Conservation (phyloP, 768 basidiomycete genomes). For the Lanmaoa pseudosensibilis region DNA sequence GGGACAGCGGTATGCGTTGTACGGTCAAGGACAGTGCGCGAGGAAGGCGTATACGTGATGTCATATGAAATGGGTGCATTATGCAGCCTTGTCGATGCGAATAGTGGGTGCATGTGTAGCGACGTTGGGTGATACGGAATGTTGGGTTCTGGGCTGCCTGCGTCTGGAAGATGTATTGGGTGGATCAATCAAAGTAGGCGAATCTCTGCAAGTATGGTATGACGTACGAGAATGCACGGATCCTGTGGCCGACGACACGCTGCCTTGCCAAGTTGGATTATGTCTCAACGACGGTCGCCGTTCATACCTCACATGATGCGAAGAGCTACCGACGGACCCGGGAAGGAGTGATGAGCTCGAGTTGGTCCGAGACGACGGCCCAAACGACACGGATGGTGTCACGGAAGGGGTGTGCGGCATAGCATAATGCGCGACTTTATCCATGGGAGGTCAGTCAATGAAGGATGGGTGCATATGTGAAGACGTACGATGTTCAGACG, state of each 20-base stretch:
- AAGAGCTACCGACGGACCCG: conserved; percentile 41
- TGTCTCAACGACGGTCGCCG: conserved; percentile 48
- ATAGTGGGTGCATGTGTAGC: conserved; percentile 62
- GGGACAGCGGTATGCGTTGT: conserved; percentile 55
- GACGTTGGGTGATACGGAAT: conserved; percentile 31
- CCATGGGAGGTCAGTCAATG: neutral
- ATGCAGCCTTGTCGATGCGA: conserved; percentile 55
- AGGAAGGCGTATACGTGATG: conserved; percentile 54
- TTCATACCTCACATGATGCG: conserved; percentile 40
- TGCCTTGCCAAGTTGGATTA: conserved; percentile 48
- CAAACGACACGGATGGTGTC: conserved; percentile 35
- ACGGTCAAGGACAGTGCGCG: conserved; percentile 56
- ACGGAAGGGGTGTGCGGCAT: conserved; percentile 32
- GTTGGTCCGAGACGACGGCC: conserved; percentile 49
- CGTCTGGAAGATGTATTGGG: conserved; percentile 7
- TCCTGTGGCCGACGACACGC: conserved; percentile 38
- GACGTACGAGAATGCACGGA: conserved; percentile 44
- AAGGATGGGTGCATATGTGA: conserved; percentile 3
- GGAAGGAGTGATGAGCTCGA: conserved; percentile 51
- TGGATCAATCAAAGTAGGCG: conserved; percentile 6
- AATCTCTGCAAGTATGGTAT: neutral
- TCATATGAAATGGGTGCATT: conserved; percentile 66
- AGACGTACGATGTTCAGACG: conserved; percentile 47
- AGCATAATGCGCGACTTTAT: conserved; percentile 32
- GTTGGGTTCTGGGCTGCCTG: conserved; percentile 27